Evolutionary conservation across 352 stramenopile species (phyloP), one percentile per base, ranked within the genome.

Genomic region (Pythium apleroticum): DNA sequence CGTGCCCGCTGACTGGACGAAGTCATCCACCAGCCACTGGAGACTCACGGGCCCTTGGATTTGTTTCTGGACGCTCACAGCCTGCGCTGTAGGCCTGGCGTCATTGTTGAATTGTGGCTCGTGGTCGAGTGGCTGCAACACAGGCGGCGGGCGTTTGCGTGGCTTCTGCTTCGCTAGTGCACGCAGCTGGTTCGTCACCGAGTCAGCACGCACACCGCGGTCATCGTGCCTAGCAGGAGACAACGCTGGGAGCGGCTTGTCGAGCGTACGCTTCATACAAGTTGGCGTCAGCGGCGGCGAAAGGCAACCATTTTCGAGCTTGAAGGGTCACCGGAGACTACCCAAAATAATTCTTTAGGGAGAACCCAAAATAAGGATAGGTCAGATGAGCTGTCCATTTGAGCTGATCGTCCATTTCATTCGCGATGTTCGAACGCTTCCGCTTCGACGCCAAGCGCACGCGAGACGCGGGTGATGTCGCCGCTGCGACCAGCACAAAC

Each of bases 21-120:
- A 86, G 64, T 88, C 79, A 33, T 88, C 77, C 7, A 88, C 71
- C n/a, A 84, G 69, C 57, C 69, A 81, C 55, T 88, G 79, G 1
- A 83, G 50, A 22, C 68, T 78, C 28, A 86, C 35, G 8, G 79
- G 75, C 11, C 77, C 77, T 37, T 83, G 77, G n/a, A 78, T 78
- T 14, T 79, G 77, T 54, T 77, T 80, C 20, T 75, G 73, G 12
- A 81, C 52, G 22, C 54, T 76, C 19, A 60, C 25, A 0, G 17
- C 60, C 20, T 66, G 60, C 25, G 15, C 24, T 2, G 30, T 1
- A 8, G 49, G 8, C 27, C 22, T 9, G 2, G 30, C 20, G 58
- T 49, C 22, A 24, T 22, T 52, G 22, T 28, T 45, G 35, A 52
- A 19, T 24, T 19, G 37, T 17, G 48, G 22, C 28, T 27, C 28